These are phyloP conservation scores for Bacidia rubella DNA, from an alignment of 495 filamentous ascomycete species.

Conservation along the genomic window DNA sequence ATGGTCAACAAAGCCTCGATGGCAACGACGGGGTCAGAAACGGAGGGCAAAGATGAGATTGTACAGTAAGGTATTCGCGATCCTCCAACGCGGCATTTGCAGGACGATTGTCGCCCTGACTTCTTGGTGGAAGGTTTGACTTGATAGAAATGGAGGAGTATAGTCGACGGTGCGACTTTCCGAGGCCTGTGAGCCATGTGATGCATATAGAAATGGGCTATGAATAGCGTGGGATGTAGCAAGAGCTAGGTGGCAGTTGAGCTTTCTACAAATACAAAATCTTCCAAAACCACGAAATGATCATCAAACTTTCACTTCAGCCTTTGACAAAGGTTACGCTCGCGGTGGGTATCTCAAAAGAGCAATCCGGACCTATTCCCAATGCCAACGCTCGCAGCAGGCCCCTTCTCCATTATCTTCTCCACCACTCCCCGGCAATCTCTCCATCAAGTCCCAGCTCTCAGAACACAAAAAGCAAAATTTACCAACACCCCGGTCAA, in stretches of 20 bases:
- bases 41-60: neutral
- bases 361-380: no score
- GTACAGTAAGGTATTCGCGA: neutral
- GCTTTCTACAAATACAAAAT: neutral
- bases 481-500: conserved; percentile 67
- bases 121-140: neutral
- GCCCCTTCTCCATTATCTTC: no score
- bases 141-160: neutral
- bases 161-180: neutral
- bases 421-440: neutral
- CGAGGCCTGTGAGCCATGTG: conserved; percentile 1
- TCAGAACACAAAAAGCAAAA: conserved; percentile 53
- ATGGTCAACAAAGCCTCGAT: neutral
- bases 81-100: conserved; percentile 1
- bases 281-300: neutral
- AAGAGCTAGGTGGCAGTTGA: neutral
- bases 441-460: conserved; percentile 21
- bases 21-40: no score
- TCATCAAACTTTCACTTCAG: no score
- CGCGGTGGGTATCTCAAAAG: no score
- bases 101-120: conserved; percentile 1
- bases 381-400: no score
- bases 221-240: conserved; percentile 3
- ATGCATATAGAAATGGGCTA: conserved; percentile 8
- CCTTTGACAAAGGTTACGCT: no score